Base-by-base conservation (phyloP, 2,329 filamentous ascomycete species). In the Ceratocystis eucalypticola region DNA sequence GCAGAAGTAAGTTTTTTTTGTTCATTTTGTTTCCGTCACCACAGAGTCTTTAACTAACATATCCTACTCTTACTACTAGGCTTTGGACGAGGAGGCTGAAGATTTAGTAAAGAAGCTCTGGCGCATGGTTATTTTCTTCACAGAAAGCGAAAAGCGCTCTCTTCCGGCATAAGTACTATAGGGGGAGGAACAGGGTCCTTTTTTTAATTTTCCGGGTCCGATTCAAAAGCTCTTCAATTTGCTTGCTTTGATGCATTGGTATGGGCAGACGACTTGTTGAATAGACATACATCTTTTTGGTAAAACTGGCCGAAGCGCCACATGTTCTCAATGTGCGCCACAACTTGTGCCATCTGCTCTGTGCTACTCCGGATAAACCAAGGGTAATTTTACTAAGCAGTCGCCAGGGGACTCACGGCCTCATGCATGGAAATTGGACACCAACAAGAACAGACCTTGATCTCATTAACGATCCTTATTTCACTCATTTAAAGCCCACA, bases 41-140 rank as follows among this genome's bases (percentile, higher is more conserved):
- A 15, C 37, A 50, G 5, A 5, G 37, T 48, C 25, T 41, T 46
- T 62, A n/a, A 10, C 12, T 33, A 30, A 67, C 62, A 57, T 41
- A 17, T 61, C 22, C 61, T 30, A 57, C 30, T 61, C 22, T 37
- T 3, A 15, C 12, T 65, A 68, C 68, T 69, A 93, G 85, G 90
- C 91, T 55, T 80, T 99, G 69, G 94, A 96, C 73, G 94, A 99
- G 73, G 94, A 97, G 74, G 91, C 92, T 10, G 92, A 96, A 75
- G 87, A 89, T 30, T 78, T 99, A 70, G 92, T 97, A 62, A 95
- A 91, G 83, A 97, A 96, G 78, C 82, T 99, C 45, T 99, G 94
- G 94, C 85, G 93, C 63, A 96, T 97, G 91, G 86, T 96, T 67
- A 96, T 97, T 72, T 97, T 96, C 84, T 96, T 93, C 72, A 94